These are phyloP conservation scores for Globisporangium camurandrum DNA, from an alignment of 352 stramenopile species.

Conservation along the genomic window DNA sequence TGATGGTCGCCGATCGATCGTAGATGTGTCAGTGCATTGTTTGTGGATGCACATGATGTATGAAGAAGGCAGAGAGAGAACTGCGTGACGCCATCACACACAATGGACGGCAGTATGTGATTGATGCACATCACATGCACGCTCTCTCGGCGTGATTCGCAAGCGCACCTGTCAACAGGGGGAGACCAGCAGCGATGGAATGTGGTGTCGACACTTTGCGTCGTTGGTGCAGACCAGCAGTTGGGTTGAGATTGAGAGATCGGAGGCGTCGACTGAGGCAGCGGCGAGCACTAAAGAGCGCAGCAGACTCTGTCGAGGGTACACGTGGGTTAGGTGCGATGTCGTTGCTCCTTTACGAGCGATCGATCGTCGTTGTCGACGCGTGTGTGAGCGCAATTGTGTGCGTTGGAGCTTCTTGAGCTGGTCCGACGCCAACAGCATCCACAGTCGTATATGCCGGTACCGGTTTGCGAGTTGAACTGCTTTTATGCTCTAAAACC, in stretches of 20 bases:
- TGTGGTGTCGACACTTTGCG: no score
- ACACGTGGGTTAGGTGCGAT: not conserved
- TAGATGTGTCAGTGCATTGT: not conserved
- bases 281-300: slow-evolving; percentile 1
- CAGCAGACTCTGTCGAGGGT: slow-evolving; percentile 1
- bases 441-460: no score
- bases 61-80: not conserved
- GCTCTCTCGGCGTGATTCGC: no score
- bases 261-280: not conserved
- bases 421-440: no score
- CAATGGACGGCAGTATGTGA: no score
- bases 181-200: no score
- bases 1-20: not conserved
- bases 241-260: not conserved
- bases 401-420: no score
- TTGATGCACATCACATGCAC: no score
- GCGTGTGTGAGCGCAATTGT: no score
- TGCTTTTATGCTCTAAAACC: no score
- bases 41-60: not conserved
- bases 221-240: not conserved
- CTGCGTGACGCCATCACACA: not conserved
- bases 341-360: not conserved
- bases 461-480: no score
- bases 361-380: no score
- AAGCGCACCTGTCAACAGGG: not conserved